Percentiles rank a stretch among this genome's conserved stretches.
Conservation (phyloP, 768 basidiomycete genomes). For the Lactifluus volemus region DNA sequence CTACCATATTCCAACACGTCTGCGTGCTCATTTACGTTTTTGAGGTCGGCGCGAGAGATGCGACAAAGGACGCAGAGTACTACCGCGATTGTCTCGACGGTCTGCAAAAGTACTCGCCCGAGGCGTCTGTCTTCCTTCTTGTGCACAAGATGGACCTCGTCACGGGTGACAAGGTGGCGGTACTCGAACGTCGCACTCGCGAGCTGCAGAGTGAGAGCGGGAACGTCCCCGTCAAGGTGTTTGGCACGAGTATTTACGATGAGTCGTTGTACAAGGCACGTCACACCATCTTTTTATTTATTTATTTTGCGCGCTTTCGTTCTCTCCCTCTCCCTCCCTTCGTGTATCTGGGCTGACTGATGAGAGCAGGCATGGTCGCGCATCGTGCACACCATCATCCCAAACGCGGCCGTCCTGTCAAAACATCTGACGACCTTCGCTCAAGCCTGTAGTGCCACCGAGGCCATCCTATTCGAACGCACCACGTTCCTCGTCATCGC, state of each 20-base stretch:
- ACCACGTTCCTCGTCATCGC: constrained; percentile 98
- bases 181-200: constrained; percentile 62
- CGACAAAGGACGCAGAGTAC: constrained; percentile 80
- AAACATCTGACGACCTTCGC: constrained; percentile 84
- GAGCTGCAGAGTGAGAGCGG: constrained; percentile 67
- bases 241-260: constrained; percentile 95
- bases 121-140: constrained; percentile 80
- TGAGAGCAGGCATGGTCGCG: constrained; percentile 85
- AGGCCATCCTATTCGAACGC: constrained; percentile 93
- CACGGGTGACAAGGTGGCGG: constrained; percentile 45
- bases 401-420: constrained; percentile 84
- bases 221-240: constrained; percentile 55
- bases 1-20: constrained; percentile 95
- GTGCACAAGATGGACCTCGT: constrained; percentile 99
- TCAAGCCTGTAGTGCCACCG: constrained; percentile 79
- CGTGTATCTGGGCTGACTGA: constrained; percentile 3
- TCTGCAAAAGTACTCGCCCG: constrained; percentile 65
- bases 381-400: constrained; percentile 89
- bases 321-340: neutral
- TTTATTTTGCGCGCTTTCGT: neutral
- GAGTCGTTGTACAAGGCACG: constrained; percentile 89
- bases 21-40: constrained; percentile 99
- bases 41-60: constrained; percentile 83
- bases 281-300: neutral
- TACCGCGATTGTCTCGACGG: constrained; percentile 88